phyloP scores from a whole-genome alignment of 257 asterid genomes.

The Cinchona pubescens region DNA sequence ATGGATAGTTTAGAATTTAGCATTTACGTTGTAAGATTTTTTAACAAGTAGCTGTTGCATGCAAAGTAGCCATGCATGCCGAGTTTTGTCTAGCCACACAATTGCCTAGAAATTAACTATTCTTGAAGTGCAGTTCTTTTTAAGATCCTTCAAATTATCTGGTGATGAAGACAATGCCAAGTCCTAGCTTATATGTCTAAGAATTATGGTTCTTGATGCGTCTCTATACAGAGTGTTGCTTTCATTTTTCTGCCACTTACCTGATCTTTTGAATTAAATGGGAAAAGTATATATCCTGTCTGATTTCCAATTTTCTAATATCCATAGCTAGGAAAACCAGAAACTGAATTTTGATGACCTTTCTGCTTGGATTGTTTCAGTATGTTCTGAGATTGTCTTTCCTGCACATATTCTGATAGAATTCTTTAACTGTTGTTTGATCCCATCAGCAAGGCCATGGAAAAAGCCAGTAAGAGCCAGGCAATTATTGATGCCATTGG shows the following conservation, averaged over 20 bases:
- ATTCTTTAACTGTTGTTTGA: slow-evolving; percentile 1
- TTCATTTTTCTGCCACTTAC: no score
- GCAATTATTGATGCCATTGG: slow-evolving; percentile 72
- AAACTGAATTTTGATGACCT: neutral
- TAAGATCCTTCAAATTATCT: neutral
- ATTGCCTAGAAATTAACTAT: neutral
- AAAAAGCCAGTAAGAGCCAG: slow-evolving; percentile 72
- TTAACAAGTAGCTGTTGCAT: neutral
- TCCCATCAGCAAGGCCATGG: slow-evolving; percentile 88
- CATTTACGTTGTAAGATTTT: neutral
- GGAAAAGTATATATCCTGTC: neutral
- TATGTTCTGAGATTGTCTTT: neutral
- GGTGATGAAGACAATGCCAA: neutral
- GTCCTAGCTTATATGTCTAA: neutral
- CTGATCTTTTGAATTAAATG: no score
- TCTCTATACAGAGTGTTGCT: no score
- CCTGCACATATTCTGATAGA: neutral
- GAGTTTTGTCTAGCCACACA: neutral
- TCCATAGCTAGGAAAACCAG: neutral
- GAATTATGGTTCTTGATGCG: neutral
- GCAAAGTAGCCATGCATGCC: neutral
- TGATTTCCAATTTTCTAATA: neutral
- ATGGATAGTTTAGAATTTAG: no score
- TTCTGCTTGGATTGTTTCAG: neutral
- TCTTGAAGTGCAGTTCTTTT: neutral